Percentiles rank a stretch among this genome's conserved stretches.
These are phyloP conservation scores for Poronia punctata DNA, from an alignment of 495 filamentous ascomycete species.

Conservation along the genomic window DNA sequence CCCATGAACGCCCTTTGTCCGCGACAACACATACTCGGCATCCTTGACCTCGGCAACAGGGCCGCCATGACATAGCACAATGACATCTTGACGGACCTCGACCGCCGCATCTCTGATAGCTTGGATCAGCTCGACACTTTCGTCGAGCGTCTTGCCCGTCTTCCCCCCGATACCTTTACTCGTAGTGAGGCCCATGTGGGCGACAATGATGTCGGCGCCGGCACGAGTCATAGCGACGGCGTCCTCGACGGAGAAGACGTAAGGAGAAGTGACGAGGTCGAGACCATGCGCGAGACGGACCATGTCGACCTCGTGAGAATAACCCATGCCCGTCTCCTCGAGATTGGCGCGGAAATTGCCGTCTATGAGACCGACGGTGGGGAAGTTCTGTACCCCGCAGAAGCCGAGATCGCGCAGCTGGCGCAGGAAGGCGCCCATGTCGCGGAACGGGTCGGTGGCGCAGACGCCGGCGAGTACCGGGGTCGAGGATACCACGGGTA, in stretches of 20 bases:
- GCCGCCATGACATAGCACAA: slow-evolving; percentile 65
- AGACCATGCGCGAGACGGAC: slow-evolving; percentile 47
- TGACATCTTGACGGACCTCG: slow-evolving; percentile 47
- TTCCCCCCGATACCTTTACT: slow-evolving; percentile 56
- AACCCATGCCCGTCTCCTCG: slow-evolving; percentile 67
- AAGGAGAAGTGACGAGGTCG: slow-evolving; percentile 60
- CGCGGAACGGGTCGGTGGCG: slow-evolving; percentile 58
- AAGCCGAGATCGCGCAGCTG: slow-evolving; percentile 55
- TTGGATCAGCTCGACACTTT: slow-evolving; percentile 53
- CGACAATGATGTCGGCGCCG: slow-evolving; percentile 61
- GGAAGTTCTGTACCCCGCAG: slow-evolving; percentile 65
- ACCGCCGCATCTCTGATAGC: slow-evolving; percentile 54
- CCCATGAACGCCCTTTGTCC: slow-evolving; percentile 56
- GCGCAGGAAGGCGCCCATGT: slow-evolving; percentile 48
- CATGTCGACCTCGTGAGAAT: slow-evolving; percentile 57
- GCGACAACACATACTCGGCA: slow-evolving; percentile 53
- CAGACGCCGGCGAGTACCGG: slow-evolving; percentile 63
- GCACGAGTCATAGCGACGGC: slow-evolving; percentile 52
- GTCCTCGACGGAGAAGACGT: slow-evolving; percentile 57
- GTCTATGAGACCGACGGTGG: slow-evolving; percentile 65
- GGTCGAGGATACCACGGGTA: slow-evolving; percentile 52
- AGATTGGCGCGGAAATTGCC: slow-evolving; percentile 57
- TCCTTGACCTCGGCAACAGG: slow-evolving; percentile 57
- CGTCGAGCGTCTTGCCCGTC: slow-evolving; percentile 53
- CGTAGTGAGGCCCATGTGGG: slow-evolving; percentile 63